Evolutionary conservation across 768 basidiomycete genomes (phyloP), one percentile per base, ranked within the genome.

Genomic region (Tephrocybe sp.): DNA sequence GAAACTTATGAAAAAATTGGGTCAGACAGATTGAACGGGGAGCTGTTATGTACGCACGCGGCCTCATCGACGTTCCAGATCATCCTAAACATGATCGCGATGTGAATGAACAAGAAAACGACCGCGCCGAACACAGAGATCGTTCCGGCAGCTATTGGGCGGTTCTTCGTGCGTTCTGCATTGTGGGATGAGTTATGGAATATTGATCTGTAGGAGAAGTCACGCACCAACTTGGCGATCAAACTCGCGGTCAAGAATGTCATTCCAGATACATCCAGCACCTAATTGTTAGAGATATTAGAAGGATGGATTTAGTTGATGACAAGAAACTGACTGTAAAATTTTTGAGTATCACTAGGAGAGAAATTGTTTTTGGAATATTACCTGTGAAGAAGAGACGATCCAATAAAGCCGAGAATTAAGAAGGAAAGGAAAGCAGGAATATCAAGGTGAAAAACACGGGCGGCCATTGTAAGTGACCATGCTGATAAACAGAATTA

Each of bases 201-300:
- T 9, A 38, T 15, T 22, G 21, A 4, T 30, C 30, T 13, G 24
- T 16, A 5, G 9, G 12, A 13, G 11, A 15, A n/a, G n/a, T 18
- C 6, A 3, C 13, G 53, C 69, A 67, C 70, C 71, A 42, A 73
- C 71, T 63, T 62, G 60, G 7, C 57, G 55, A 45, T 73, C 71
- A 44, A 70, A 57, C 7, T 64, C 51, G n/a, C 60, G 56, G 47
- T 67, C 64, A 8, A 60, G 40, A 19, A 62, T 64, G 34, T 64
- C 61, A 36, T 64, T 64, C 58, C 58, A 62, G 9, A 60, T 56
- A 44, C 60, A 60, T 9, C 54, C 60, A 37, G 54, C 59, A 18
- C 58, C 55, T 59, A 16, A n/a, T n/a, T n/a, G n/a, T n/a, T n/a
- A n/a, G n/a, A n/a, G n/a, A n/a, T n/a, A n/a, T n/a, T n/a, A n/a